These are phyloP conservation scores for Trichoderma sp. DNA, from an alignment of 2,329 filamentous ascomycete species.

Conservation along the genomic window DNA sequence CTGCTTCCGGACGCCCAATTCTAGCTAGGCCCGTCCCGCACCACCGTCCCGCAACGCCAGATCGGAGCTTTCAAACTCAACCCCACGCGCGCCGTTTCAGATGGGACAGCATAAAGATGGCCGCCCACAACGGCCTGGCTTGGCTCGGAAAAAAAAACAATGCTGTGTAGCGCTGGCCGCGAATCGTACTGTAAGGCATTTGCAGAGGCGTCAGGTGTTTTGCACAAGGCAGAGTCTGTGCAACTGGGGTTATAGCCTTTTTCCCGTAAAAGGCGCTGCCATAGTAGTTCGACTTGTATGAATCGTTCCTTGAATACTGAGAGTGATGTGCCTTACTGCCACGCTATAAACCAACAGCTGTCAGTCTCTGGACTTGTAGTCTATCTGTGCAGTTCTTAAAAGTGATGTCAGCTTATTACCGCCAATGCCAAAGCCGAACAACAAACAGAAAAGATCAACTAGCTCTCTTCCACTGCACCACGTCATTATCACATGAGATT, in stretches of 20 bases:
- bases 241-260: background rate
- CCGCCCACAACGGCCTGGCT: background rate
- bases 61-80: background rate
- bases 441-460: background rate
- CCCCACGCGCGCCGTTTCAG: background rate
- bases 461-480: background rate
- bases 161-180: background rate
- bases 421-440: background rate
- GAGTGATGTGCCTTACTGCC: background rate
- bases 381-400: background rate
- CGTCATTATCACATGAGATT: background rate
- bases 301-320: background rate
- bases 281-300: background rate
- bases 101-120: background rate
- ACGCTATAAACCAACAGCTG: background rate
- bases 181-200: background rate
- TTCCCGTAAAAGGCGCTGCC: background rate
- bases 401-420: constrained; percentile 1
- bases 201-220: background rate
- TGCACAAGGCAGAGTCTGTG: background rate
- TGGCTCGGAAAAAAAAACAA: background rate
- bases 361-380: background rate
- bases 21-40: constrained; percentile 24
- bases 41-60: constrained; percentile 17
- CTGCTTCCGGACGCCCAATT: background rate